Evolutionary conservation across 129 eudicot species (phyloP), one percentile per base, ranked within the genome.

Genomic region (Artemisia tridentata): DNA sequence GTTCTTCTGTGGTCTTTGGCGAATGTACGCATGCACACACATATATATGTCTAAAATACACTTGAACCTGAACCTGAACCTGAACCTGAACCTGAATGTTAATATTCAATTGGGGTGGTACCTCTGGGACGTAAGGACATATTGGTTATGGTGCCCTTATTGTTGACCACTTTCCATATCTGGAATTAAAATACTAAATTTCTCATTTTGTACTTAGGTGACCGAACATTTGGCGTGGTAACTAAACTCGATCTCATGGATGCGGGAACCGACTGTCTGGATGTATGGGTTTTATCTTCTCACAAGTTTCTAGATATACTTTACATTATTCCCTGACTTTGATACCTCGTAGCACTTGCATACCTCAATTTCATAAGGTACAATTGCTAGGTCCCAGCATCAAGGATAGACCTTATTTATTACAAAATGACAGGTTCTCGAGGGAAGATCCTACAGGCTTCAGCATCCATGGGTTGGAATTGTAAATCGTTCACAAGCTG

Each of bases 191-290:
- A 48, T 50, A 51, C 75, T 15, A 61, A 50, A 66, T 75, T 57
- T 15, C 7, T 62, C 29, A 68, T 23, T 38, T 76, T 69, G 54
- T 69, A 38, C 48, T 17, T 66, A 95, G 99, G 99, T 67, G 99
- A 90, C 79, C 83, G 99, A 72, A 95, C 99, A 59, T 95, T 95
- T 65, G 99, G 97, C 61, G 99, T 95, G 71, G 72, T 90, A 63
- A 95, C 99, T 55, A 95, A 95, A 87, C 99, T 95, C 69, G 99
- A 95, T 81, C 85, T 95, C 78, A 95, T 95, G 99, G 99, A 95
- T 76, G 78, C 83, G 76, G 97, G 99, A 75, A 95, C 99, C 63
- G 81, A 88, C 73, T 91, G 91, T 48, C 74, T 90, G 18, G 99
- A 95, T 77, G 99, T 95, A 90, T 73, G 89, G 49, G 56, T 72